Evolutionary conservation across 202 grass and related monocot species (phyloP), one percentile per base, ranked within the genome.

Genomic region (Zoysia matrella): DNA sequence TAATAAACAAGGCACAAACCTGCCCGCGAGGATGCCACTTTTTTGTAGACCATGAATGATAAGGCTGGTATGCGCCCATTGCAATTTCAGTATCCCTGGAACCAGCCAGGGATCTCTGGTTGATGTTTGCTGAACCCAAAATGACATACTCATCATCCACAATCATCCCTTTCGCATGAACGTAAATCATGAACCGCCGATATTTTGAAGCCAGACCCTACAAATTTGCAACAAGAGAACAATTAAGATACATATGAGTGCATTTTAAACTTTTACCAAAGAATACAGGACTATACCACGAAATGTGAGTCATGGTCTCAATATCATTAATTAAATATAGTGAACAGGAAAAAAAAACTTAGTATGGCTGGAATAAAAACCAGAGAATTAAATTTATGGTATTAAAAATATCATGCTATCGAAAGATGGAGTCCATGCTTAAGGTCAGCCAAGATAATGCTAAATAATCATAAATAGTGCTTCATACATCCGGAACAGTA

Each of bases 11-110:
- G 77, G 2, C 8, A 78, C 79, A 6, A 73, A 98, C 95, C 95
- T 98, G 95, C 47, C 92, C 95, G 2, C 54, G 95, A 79, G 95
- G 95, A 84, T 95, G 90, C 18, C 22, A 14, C 47, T 75, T 78
- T 48, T 93, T 86, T 52, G 55, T 83, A 79, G 76, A 67, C 95
- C 95, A 98, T 58, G 92, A 47, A 36, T 95, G 67, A 74, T 90
- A 83, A 85, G 90, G 92, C 82, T 98, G 95, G 85, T 98, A 98
- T 14, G 95, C 95, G 11, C 95, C 95, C 92, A 98, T 98, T 49
- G 95, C 92, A 61, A 98, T 93, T 89, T 98, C 95, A n/a, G 95
- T 98, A 90, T 98, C 95, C 87, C 95, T 95, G 4, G 92, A 89
- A 63, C 95, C 95, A 51, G 88, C 72, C 64, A 98, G 22, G 46